Evolutionary conservation across 345 rosid species (phyloP).

Genomic region (Arabis alpina): DNA sequence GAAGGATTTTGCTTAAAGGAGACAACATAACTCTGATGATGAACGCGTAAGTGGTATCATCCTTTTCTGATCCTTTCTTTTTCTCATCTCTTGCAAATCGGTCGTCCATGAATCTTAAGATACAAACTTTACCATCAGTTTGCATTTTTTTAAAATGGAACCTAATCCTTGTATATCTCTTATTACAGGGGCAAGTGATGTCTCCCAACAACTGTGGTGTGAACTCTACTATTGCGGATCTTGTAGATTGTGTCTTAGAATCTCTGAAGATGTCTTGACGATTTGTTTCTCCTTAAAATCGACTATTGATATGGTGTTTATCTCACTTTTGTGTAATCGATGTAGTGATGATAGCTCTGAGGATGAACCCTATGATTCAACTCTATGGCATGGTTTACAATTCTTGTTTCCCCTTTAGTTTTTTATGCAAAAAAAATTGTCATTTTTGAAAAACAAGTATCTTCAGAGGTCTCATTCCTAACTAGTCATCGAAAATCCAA

Average conservation of each 20-base stretch:
- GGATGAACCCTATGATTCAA: conserved; percentile 10
- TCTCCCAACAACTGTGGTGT: background rate
- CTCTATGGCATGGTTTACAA: background rate
- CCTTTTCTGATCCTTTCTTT: background rate
- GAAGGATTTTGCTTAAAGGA: conserved; percentile 84
- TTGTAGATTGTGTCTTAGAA: background rate
- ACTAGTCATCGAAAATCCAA: background rate
- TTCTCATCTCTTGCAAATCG: background rate
- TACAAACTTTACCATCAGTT: conserved; percentile 1
- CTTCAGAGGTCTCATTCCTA: background rate
- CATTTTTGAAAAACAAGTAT: background rate
- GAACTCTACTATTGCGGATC: background rate
- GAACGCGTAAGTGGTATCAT: conserved; percentile 63
- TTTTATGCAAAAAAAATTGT: background rate
- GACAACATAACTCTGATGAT: conserved; percentile 90
- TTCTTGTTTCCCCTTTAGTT: background rate
- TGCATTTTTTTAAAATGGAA: background rate
- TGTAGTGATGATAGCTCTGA: conserved; percentile 17
- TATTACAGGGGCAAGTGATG: conserved; percentile 62
- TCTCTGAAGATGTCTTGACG: background rate
- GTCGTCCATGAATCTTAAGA: background rate
- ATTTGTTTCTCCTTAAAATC: background rate
- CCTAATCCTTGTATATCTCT: background rate
- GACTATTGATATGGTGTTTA: background rate
- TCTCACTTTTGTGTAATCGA: background rate